Evolutionary conservation across 116 monocot genomes (phyloP).

Genomic region (Trichopus zeylanicus): DNA sequence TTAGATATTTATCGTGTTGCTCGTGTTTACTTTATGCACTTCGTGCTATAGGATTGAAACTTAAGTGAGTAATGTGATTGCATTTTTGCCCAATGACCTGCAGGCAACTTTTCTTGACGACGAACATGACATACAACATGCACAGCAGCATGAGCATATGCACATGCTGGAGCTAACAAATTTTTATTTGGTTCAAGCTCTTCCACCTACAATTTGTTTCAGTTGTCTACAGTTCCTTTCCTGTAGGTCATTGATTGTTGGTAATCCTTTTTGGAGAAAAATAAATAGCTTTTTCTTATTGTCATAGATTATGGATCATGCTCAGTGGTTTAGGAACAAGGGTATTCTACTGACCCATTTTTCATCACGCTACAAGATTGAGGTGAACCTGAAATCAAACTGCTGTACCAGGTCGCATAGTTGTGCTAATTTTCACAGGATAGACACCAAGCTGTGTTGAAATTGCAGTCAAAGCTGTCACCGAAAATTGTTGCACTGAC

Average conservation of each 20-base stretch:
- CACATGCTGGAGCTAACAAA: constrained; percentile 75
- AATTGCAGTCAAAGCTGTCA: constrained; percentile 60
- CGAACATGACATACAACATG: constrained; percentile 57
- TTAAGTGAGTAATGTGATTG: too few species aligned
- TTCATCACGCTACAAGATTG: constrained; percentile 81
- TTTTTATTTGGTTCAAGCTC: not conserved
- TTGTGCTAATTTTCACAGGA: constrained; percentile 48
- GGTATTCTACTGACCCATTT: constrained; percentile 93
- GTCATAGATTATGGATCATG: constrained; percentile 83
- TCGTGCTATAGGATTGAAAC: too few species aligned
- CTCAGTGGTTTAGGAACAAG: constrained; percentile 90
- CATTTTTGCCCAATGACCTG: not conserved
- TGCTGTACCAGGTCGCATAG: too few species aligned
- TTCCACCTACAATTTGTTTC: not conserved
- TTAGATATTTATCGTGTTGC: too few species aligned
- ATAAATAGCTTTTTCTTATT: not conserved
- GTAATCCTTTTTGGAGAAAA: not conserved
- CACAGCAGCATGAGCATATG: constrained; percentile 72
- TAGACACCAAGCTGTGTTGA: constrained; percentile 67
- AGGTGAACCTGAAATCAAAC: too few species aligned
- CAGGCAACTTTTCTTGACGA: constrained; percentile 96
- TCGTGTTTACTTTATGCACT: too few species aligned
- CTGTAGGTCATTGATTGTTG: not conserved
- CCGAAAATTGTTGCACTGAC: constrained; percentile 80
- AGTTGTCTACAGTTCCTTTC: not conserved